Conservation (phyloP, 305 asterid species). For the Andrographis paniculata region DNA sequence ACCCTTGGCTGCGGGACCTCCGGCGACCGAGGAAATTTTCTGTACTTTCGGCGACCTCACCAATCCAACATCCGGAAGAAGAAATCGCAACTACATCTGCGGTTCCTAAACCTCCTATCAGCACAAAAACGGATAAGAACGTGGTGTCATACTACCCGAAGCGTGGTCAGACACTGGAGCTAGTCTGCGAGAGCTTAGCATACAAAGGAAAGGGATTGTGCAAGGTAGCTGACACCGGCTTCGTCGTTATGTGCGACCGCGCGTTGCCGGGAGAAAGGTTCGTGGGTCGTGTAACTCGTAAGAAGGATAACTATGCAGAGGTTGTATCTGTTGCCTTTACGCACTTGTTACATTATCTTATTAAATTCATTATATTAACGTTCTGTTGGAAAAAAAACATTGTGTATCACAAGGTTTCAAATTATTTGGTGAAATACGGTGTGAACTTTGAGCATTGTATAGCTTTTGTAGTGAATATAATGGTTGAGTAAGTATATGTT, state of each 20-base stretch:
- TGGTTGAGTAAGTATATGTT: no score
- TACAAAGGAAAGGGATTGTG: slow-evolving; percentile 91
- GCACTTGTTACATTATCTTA: no score
- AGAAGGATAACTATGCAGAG: slow-evolving; percentile 77
- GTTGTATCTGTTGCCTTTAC: slow-evolving; percentile 22
- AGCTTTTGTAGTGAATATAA: not conserved
- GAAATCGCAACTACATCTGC: slow-evolving; percentile 19
- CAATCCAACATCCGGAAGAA: slow-evolving; percentile 32
- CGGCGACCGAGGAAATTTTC: slow-evolving; percentile 24
- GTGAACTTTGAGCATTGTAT: not conserved
- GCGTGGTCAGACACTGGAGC: slow-evolving; percentile 82
- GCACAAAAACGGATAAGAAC: slow-evolving; percentile 8
- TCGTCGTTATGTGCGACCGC: slow-evolving; percentile 79
- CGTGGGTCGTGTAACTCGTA: slow-evolving; percentile 77
- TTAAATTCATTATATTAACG: no score
- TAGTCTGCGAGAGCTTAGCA: slow-evolving; percentile 79
- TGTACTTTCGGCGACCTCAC: slow-evolving; percentile 30
- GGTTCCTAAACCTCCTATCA: slow-evolving; percentile 19
- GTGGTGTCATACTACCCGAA: slow-evolving; percentile 53
- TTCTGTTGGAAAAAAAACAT: no score
- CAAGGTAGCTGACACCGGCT: slow-evolving; percentile 76
- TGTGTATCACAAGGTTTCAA: no score
- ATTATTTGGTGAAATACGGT: no score
- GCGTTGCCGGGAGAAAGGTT: slow-evolving; percentile 91
- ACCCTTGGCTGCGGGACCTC: slow-evolving; percentile 35